A percentile compares a stretch with the other conserved stretches of the same genome.
Conservation (phyloP, 305 asterid species). For the Stenogyne calaminthoides region DNA sequence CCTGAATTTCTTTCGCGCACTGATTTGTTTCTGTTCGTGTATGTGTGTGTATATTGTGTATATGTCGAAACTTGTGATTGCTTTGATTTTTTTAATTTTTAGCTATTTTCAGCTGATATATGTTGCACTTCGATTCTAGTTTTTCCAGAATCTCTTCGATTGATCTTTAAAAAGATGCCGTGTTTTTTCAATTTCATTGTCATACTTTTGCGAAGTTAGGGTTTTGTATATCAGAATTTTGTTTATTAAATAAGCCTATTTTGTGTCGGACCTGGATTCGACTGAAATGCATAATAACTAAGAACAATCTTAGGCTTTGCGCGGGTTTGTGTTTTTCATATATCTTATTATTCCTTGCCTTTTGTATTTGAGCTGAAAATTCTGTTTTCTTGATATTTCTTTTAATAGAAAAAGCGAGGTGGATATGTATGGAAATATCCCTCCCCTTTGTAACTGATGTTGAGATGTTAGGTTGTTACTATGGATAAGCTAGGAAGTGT, state of each 20-base stretch:
- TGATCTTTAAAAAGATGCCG: conserved; percentile 13
- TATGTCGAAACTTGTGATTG: conserved; percentile 7
- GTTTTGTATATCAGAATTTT: not conserved
- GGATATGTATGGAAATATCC: not conserved
- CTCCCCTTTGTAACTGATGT: not conserved
- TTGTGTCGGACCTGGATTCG: conserved; percentile 1
- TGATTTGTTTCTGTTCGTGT: not conserved
- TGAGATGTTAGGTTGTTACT: not conserved
- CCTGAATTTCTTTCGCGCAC: not conserved
- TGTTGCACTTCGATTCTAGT: not conserved
- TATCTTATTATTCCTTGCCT: not conserved
- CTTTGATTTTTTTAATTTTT: not conserved
- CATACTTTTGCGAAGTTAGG: conserved; percentile 1
- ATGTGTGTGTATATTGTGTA: not conserved
- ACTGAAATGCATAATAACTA: not conserved
- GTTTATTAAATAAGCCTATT: not conserved
- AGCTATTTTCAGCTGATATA: not conserved
- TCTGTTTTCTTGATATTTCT: not conserved
- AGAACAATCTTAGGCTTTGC: not conserved
- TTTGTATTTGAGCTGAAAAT: conserved; percentile 8
- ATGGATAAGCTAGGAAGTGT: not conserved
- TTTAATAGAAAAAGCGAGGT: not conserved
- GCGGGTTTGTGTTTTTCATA: not conserved
- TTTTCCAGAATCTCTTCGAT: not conserved
- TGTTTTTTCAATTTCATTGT: not conserved